Evolutionary conservation across 352 stramenopile species (phyloP).

Genomic region (Phytophthora macrochlamydospora): DNA sequence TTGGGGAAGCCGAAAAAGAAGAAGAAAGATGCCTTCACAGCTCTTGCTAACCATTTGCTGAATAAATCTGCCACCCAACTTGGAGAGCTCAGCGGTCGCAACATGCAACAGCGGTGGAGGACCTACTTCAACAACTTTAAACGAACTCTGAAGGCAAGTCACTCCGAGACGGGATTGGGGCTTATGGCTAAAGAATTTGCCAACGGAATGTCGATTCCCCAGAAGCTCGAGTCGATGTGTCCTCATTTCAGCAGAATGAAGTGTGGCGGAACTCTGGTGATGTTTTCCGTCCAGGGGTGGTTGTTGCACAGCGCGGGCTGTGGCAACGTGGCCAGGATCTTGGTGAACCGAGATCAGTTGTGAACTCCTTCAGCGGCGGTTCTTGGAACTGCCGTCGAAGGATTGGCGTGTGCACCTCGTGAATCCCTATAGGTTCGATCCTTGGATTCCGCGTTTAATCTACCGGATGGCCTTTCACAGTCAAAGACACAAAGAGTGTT

Average conservation of each 20-base stretch:
- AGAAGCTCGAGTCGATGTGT: constrained; percentile 19
- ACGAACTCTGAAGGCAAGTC: background rate
- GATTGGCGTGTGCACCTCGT: too few relatives aligned
- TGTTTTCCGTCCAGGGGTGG: too few relatives aligned
- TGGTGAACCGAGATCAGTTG: too few relatives aligned
- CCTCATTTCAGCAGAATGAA: constrained; percentile 20
- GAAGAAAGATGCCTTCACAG: constrained; percentile 1
- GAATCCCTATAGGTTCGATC: too few relatives aligned
- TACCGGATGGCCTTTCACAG: too few relatives aligned
- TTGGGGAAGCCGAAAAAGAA: constrained; percentile 1
- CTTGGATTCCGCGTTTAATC: too few relatives aligned
- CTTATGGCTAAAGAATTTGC: constrained; percentile 7
- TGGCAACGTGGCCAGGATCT: too few relatives aligned
- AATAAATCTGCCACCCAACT: background rate
- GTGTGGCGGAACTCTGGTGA: too few relatives aligned
- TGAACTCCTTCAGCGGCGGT: too few relatives aligned
- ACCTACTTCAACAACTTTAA: constrained; percentile 16
- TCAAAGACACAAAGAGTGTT: too few relatives aligned
- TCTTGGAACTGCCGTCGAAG: too few relatives aligned
- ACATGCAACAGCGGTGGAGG: constrained; percentile 17
- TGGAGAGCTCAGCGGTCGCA: constrained; percentile 1
- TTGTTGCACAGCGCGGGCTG: too few relatives aligned
- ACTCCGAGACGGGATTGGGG: constrained; percentile 1
- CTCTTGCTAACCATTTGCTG: constrained; percentile 6
- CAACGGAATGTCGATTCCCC: constrained; percentile 9